phyloP scores from a whole-genome alignment of 495 filamentous ascomycete species.

The Neurospora sp. region DNA sequence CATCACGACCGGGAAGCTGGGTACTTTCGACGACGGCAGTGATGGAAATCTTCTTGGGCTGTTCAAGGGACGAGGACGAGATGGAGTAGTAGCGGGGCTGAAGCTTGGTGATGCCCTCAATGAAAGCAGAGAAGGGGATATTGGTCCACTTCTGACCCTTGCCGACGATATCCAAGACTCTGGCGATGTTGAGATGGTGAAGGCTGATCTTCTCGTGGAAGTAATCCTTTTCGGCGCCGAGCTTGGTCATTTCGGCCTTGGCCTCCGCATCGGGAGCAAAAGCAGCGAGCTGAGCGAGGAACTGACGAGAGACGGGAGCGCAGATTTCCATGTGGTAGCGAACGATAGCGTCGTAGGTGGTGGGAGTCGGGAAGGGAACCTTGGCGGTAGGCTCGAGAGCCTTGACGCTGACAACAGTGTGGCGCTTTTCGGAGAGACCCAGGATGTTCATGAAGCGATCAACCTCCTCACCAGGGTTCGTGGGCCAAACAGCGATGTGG shows the following conservation, averaged over 20 bases:
- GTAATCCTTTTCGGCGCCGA: conserved; percentile 90
- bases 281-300: conserved; percentile 72
- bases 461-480: conserved; percentile 86
- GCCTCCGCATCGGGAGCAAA: conserved; percentile 79
- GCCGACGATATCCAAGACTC: conserved; percentile 68
- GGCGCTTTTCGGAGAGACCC: conserved; percentile 62
- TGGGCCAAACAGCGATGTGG: conserved; percentile 96
- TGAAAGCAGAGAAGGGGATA: conserved; percentile 88
- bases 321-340: conserved; percentile 98
- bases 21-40: conserved; percentile 90
- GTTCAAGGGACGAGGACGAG: conserved; percentile 89
- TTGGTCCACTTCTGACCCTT: conserved; percentile 62
- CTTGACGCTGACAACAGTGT: conserved; percentile 83
- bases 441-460: conserved; percentile 79
- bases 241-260: conserved; percentile 78
- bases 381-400: conserved; percentile 92
- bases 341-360: conserved; percentile 86
- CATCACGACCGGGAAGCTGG: conserved; percentile 61
- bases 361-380: conserved; percentile 94
- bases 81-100: conserved; percentile 99
- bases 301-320: conserved; percentile 92
- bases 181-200: conserved; percentile 82
- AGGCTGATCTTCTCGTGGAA: conserved; percentile 82
- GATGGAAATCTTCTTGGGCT: conserved; percentile 87
- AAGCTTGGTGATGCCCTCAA: conserved; percentile 88